Base-by-base conservation (phyloP, 371 early-diverging fungal genomes). In the Syncephalastrum contaminatum region DNA sequence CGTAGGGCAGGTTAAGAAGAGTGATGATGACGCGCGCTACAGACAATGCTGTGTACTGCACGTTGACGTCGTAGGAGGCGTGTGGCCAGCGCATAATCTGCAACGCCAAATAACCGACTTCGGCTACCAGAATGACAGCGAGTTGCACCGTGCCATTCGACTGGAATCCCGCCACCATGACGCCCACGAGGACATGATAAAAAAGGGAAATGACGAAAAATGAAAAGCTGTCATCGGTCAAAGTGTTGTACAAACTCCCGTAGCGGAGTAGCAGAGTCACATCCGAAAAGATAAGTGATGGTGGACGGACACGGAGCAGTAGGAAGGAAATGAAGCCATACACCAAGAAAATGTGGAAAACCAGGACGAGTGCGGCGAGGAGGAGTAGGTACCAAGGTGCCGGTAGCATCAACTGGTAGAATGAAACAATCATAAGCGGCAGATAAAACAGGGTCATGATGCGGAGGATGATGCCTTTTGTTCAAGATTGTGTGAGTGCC, bases 181-280 rank as follows among this genome's bases (percentile, higher is more conserved):
- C 64, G 14, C 74, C 70, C 18, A 69, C 48, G 13, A 77, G 18
- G 1, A 69, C 60, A 40, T 71, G 67, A 48, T 69, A 62, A 1
- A 67, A 54, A 8, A 83, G 60, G 2, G 57, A 64, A 18, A 67
- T 62, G 6, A 83, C 52, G 46, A 79, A 81, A 56, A 81, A 80
- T 14, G 70, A 62, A 15, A 70, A 71, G 6, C 67, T 63, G 27
- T 79, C 80, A 27, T 83, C 81, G 0, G 75, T 72, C 27, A 72
- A 71, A 2, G 68, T 69, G 60, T 79, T 81, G 66, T 83, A 83
- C 1, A 83, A 54, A 0, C 77, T 63, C 4, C 82, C 82, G 24
- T 71, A 80, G 12, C 78, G 75, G 43, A 80, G 67, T 6, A 83
- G 55, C 1, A 74, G 53, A 1, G 69, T 70, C 8, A 72, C 48